phyloP scores from a whole-genome alignment of 2,329 filamentous ascomycete species.

The Monilinia fructigena region DNA sequence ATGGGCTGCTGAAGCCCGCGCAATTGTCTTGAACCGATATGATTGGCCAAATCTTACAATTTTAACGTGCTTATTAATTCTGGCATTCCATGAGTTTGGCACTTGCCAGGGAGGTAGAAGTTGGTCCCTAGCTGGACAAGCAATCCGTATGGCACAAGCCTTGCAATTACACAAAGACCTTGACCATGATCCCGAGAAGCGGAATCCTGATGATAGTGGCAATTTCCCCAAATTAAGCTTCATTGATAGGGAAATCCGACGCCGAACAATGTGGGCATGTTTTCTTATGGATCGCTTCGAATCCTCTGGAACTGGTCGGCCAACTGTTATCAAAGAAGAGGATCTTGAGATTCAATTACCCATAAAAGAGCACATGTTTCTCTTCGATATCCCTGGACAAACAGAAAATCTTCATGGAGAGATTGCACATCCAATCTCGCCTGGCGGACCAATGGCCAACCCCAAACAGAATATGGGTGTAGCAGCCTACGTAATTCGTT shows the following conservation, averaged over 20 bases:
- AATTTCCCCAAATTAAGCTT: conserved; percentile 71
- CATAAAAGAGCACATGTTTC: conserved; percentile 85
- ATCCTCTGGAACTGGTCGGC: conserved; percentile 89
- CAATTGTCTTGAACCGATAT: conserved; percentile 82
- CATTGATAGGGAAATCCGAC: conserved; percentile 87
- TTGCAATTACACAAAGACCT: conserved; percentile 90
- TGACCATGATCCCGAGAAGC: conserved; percentile 72
- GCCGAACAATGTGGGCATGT: conserved; percentile 97
- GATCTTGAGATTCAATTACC: conserved; percentile 87
- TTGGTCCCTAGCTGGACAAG: conserved; percentile 94
- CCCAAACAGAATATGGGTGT: conserved; percentile 88
- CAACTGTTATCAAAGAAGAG: conserved; percentile 87
- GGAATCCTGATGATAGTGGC: conserved; percentile 42
- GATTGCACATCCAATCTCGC: conserved; percentile 60
- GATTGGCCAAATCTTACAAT: conserved; percentile 97
- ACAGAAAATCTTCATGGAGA: conserved; percentile 80
- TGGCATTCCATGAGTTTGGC: conserved; percentile 92
- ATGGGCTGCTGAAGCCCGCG: conserved; percentile 84
- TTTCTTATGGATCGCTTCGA: conserved; percentile 98
- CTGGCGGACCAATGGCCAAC: conserved; percentile 63
- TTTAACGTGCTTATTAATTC: conserved; percentile 80
- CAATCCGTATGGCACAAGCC: conserved; percentile 95
- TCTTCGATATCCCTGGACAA: conserved; percentile 83
- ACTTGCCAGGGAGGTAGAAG: conserved; percentile 94
- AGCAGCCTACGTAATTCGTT: conserved; percentile 82